Conservation (phyloP, 257 asterid species). For the Solanum rostratum region DNA sequence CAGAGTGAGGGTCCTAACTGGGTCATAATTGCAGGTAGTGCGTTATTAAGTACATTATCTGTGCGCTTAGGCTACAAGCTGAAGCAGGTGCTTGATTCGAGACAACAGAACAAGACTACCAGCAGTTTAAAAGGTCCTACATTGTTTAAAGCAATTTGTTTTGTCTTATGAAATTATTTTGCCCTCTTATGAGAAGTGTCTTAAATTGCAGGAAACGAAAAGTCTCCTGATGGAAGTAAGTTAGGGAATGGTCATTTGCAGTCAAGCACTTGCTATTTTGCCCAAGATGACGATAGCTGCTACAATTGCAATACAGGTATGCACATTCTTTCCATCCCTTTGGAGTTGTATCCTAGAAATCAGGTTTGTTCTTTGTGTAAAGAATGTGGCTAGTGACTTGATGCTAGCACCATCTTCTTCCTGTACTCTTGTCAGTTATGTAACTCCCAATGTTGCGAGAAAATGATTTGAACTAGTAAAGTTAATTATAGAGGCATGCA, state of each 20-base stretch:
- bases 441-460: neutral
- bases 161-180: neutral
- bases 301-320: conserved; percentile 44
- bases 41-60: conserved; percentile 64
- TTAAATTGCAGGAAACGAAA: conserved; percentile 43
- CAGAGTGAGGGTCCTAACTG: conserved; percentile 68
- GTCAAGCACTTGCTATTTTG: conserved; percentile 33
- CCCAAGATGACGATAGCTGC: conserved; percentile 41
- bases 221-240: conserved; percentile 29
- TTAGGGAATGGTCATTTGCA: conserved; percentile 44
- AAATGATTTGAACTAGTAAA: neutral
- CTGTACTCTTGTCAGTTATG: neutral
- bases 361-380: neutral
- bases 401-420: neutral
- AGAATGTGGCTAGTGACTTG: neutral
- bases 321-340: neutral
- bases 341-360: neutral
- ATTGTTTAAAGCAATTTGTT: neutral
- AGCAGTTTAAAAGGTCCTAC: conserved; percentile 39
- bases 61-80: conserved; percentile 73
- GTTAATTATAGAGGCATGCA: neutral
- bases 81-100: conserved; percentile 64
- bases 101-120: conserved; percentile 26
- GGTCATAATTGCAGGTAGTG: conserved; percentile 78
- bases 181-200: conserved; percentile 11